Percentiles rank a stretch among this genome's conserved stretches.
Conservation (phyloP, 2,329 filamentous ascomycete genomes). For the Stemphylium lycopersici region DNA sequence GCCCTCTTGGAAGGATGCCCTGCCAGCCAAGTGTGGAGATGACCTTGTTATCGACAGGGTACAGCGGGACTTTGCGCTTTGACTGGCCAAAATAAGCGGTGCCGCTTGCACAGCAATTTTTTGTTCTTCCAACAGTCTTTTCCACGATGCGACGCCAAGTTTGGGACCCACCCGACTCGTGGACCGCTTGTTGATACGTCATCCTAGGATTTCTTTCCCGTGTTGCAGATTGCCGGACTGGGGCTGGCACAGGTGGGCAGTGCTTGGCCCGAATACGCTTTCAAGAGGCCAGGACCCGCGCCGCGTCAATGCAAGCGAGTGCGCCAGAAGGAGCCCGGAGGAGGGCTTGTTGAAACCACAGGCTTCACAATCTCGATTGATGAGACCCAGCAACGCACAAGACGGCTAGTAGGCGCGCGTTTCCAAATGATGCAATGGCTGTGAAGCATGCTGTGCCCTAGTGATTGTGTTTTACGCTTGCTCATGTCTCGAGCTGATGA, state of each 20-base stretch:
- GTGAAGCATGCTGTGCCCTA: conserved; percentile 14
- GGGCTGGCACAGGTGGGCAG: conserved; percentile 36
- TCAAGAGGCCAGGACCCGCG: conserved; percentile 7
- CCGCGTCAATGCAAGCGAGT: background rate
- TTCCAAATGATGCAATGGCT: conserved; percentile 21
- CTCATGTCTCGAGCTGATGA: conserved; percentile 12
- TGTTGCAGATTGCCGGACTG: conserved; percentile 43
- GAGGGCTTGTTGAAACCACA: conserved; percentile 33
- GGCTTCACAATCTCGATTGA: conserved; percentile 34
- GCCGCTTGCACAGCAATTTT: conserved; percentile 33
- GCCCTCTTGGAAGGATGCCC: no score
- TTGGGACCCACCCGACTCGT: conserved; percentile 46
- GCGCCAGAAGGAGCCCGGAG: conserved; percentile 7
- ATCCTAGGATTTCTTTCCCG: conserved; percentile 42
- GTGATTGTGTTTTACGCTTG: conserved; percentile 2
- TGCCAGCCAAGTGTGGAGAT: conserved; percentile 18
- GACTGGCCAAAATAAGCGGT: conserved; percentile 18
- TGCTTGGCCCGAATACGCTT: conserved; percentile 21
- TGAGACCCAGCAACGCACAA: conserved; percentile 20
- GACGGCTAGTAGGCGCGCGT: conserved; percentile 18
- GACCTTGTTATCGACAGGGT: conserved; percentile 17
- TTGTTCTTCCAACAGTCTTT: conserved; percentile 29
- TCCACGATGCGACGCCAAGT: conserved; percentile 43
- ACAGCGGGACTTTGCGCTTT: conserved; percentile 13
- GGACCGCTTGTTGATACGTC: conserved; percentile 42